These are phyloP conservation scores for Colletotrichum magnum DNA, from an alignment of 2,329 filamentous ascomycete species.

Conservation along the genomic window DNA sequence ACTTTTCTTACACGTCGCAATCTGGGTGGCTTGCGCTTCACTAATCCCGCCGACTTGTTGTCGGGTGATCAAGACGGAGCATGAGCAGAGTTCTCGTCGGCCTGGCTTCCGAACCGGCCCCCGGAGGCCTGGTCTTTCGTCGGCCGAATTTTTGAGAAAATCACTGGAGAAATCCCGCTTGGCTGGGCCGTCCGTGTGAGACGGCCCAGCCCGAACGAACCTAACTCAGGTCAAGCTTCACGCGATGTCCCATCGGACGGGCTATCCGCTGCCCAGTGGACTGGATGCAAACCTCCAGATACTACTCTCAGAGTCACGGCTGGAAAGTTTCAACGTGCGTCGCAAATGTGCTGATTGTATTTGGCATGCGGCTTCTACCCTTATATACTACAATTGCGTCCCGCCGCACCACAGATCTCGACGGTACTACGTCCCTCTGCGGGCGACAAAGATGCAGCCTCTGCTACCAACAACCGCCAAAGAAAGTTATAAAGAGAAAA, in stretches of 20 bases:
- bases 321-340: neutral
- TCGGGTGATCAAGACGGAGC: too few species aligned
- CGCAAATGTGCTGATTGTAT: constrained; percentile 13
- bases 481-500: neutral
- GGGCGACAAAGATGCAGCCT: neutral
- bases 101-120: too few species aligned
- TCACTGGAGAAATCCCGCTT: neutral
- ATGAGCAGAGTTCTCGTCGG: too few species aligned
- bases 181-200: too few species aligned
- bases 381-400: constrained; percentile 27
- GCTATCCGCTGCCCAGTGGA: too few species aligned
- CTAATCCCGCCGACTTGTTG: too few species aligned
- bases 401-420: constrained; percentile 6
- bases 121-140: neutral
- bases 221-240: neutral
- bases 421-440: too few species aligned
- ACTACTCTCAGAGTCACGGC: too few species aligned
- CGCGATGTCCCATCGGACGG: neutral
- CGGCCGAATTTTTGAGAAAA: neutral
- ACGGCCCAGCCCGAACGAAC: neutral
- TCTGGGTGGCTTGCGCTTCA: too few species aligned
- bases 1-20: neutral
- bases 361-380: constrained; percentile 35
- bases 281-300: too few species aligned
- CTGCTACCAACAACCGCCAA: neutral